A percentile compares a stretch with the other conserved stretches of the same genome.
phyloP scores from a whole-genome alignment of 1,139 yeast species.

The Wickerhamiella infanticola region DNA sequence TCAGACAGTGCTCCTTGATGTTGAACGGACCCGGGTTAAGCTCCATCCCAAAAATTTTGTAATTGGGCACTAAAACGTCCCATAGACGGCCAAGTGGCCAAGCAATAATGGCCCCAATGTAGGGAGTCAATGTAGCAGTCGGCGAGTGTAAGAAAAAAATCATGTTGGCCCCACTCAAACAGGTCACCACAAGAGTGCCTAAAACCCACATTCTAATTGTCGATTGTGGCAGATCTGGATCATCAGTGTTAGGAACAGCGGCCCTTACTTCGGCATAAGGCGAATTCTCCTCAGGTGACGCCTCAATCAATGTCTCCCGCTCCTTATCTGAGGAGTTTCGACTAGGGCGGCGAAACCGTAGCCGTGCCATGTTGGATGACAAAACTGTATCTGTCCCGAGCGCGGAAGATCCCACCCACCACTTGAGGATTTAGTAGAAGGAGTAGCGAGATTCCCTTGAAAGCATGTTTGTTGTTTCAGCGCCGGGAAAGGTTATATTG shows the following conservation, averaged over 20 bases:
- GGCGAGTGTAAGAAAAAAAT: slow-evolving; percentile 48
- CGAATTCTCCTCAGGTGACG: slow-evolving; percentile 31
- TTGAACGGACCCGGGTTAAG: slow-evolving; percentile 52
- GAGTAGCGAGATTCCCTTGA: neutral
- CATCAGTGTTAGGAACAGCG: slow-evolving; percentile 48
- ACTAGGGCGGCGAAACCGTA: neutral
- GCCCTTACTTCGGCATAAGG: slow-evolving; percentile 61
- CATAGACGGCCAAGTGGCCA: slow-evolving; percentile 47
- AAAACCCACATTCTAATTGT: slow-evolving; percentile 50
- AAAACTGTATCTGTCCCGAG: too few relatives aligned
- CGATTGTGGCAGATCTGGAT: slow-evolving; percentile 38
- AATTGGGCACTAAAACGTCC: slow-evolving; percentile 35
- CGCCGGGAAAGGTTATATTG: slow-evolving; percentile 92
- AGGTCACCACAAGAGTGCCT: slow-evolving; percentile 35
- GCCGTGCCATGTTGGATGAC: neutral
- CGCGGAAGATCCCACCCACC: neutral
- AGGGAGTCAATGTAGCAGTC: slow-evolving; percentile 36
- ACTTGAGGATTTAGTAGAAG: neutral
- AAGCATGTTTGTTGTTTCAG: slow-evolving; percentile 49
- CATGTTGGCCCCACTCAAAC: slow-evolving; percentile 46
- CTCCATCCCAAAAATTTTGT: slow-evolving; percentile 28
- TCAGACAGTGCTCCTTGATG: slow-evolving; percentile 47
- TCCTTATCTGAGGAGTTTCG: neutral
- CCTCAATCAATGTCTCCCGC: slow-evolving; percentile 15
- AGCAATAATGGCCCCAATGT: slow-evolving; percentile 43